A percentile compares a stretch with the other conserved stretches of the same genome.
Conservation (phyloP, 2,329 filamentous ascomycete genomes). For the Colletotrichum trifolii region DNA sequence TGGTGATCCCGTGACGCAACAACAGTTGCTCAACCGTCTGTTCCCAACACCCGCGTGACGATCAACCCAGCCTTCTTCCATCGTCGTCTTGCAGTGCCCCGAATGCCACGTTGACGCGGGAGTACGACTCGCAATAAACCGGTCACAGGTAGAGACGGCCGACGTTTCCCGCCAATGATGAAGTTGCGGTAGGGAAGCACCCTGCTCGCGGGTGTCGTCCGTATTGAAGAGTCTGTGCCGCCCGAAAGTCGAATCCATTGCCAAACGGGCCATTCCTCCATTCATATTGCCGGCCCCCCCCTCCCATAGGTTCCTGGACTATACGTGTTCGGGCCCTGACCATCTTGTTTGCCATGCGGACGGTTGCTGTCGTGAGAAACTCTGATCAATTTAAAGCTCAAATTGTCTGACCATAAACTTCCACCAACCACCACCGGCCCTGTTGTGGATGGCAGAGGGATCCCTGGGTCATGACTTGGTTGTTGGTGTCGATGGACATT, state of each 20-base stretch:
- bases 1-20: background rate
- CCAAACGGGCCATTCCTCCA: background rate
- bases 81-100: background rate
- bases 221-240: background rate
- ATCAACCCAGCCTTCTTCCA: conserved; percentile 1
- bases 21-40: conserved; percentile 2
- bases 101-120: background rate
- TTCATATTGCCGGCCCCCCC: conserved; percentile 6
- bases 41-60: background rate
- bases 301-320: conserved; percentile 14
- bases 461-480: conserved; percentile 8
- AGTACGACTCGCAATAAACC: background rate
- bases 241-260: conserved; percentile 24
- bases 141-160: background rate
- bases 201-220: conserved; percentile 3
- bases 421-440: conserved; percentile 29
- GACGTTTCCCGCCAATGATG: conserved; percentile 11
- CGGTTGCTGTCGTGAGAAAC: conserved; percentile 8
- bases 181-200: background rate
- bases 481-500: background rate
- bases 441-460: conserved; percentile 5
- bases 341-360: background rate
- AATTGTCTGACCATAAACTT: conserved; percentile 27
- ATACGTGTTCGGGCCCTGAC: conserved; percentile 20
- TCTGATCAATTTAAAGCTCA: conserved; percentile 31